Conservation (phyloP, 179 eudicot species). For the Beta corolliflora region DNA sequence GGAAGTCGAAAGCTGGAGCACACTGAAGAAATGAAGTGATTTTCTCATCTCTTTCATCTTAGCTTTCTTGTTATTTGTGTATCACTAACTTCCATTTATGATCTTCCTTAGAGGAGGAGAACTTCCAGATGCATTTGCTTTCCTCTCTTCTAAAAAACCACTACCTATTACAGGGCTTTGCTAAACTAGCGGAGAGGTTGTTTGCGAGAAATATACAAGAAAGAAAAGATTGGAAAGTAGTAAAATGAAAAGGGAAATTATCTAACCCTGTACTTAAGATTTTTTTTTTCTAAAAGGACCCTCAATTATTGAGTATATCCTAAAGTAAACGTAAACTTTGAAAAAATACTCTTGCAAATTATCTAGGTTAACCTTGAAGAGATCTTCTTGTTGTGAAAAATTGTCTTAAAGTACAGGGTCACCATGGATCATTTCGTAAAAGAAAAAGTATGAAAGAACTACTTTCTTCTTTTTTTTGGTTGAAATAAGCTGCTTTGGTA, state of each 20-base stretch:
- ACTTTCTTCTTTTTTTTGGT: no score
- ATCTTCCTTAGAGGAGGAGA: background rate
- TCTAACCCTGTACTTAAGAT: no score
- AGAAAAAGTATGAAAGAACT: no score
- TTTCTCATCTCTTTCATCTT: background rate
- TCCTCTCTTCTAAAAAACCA: background rate
- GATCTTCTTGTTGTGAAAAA: no score
- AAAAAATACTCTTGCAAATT: no score
- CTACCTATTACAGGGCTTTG: background rate
- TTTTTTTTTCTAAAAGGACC: no score
- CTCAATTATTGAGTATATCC: no score
- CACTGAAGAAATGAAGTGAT: conserved; percentile 64
- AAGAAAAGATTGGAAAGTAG: background rate
- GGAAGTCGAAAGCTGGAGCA: conserved; percentile 68
- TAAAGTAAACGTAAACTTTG: no score
- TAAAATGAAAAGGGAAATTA: background rate
- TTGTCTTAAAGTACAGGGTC: no score
- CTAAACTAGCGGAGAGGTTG: background rate
- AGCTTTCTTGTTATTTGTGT: background rate
- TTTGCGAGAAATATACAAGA: background rate
- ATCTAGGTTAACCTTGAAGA: no score
- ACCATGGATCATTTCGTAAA: no score
- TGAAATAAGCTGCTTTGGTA: no score
- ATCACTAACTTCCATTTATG: background rate
- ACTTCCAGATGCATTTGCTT: background rate